Conservation (phyloP, 2,329 filamentous ascomycete species). For the Fusarium sp. region DNA sequence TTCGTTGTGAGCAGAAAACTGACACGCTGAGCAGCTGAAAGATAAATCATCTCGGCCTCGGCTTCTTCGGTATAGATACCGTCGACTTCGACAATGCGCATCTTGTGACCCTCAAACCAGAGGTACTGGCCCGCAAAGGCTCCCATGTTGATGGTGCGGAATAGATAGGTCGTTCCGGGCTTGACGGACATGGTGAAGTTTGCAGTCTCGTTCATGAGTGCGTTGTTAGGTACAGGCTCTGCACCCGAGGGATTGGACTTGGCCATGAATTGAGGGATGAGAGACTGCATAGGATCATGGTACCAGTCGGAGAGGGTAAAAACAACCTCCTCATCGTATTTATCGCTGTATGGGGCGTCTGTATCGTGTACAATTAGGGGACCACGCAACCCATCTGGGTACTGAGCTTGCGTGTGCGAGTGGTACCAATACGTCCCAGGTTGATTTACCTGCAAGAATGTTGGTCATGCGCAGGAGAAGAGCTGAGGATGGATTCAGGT, state of each 20-base stretch:
- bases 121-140: slow-evolving; percentile 74
- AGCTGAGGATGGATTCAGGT: not conserved
- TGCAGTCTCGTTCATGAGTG: slow-evolving; percentile 76
- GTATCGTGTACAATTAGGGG: slow-evolving; percentile 72
- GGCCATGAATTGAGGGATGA: slow-evolving; percentile 60
- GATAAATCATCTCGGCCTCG: slow-evolving; percentile 70
- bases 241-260: slow-evolving; percentile 65
- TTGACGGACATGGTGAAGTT: slow-evolving; percentile 67
- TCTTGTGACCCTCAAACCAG: slow-evolving; percentile 73
- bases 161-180: slow-evolving; percentile 75
- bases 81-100: slow-evolving; percentile 77
- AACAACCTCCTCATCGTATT: slow-evolving; percentile 70
- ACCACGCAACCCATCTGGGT: slow-evolving; percentile 74
- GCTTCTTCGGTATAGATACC: slow-evolving; percentile 72
- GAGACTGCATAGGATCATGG: slow-evolving; percentile 63
- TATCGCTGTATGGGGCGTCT: slow-evolving; percentile 62
- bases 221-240: slow-evolving; percentile 73
- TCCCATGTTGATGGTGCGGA: slow-evolving; percentile 77
- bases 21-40: slow-evolving; percentile 73
- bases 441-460: slow-evolving; percentile 61
- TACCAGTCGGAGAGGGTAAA: slow-evolving; percentile 77
- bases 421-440: slow-evolving; percentile 85
- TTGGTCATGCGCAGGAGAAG: not conserved
- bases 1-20: slow-evolving; percentile 71
- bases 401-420: slow-evolving; percentile 72